Evolutionary conservation across 768 basidiomycete genomes (phyloP).

Genomic region (Dioszegia hungarica): DNA sequence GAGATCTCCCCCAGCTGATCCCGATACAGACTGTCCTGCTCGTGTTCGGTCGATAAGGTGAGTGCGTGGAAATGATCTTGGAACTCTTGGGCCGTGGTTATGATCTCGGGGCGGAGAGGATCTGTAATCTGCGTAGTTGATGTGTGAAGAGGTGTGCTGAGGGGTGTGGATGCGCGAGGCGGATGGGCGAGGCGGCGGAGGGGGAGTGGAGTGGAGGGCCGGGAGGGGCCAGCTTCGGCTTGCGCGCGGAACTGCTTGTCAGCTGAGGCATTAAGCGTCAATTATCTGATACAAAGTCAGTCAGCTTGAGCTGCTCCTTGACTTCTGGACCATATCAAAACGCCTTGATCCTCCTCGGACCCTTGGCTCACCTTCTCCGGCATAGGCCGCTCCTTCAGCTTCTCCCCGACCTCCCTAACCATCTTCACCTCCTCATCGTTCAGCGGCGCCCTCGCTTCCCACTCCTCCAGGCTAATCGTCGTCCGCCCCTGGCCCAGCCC

Average conservation of each 20-base stretch:
- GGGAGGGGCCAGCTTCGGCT: constrained; percentile 18
- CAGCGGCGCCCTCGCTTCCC: constrained; percentile 79
- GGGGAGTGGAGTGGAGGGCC: constrained; percentile 21
- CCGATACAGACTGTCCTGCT: constrained; percentile 88
- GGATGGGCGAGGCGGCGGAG: background rate
- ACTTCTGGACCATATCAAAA: too few species aligned
- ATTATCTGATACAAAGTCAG: too few species aligned
- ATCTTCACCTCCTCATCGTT: constrained; percentile 65
- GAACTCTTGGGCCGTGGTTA: constrained; percentile 90
- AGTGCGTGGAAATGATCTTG: constrained; percentile 93
- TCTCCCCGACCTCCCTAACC: constrained; percentile 60
- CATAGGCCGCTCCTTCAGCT: constrained; percentile 59
- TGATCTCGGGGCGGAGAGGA: constrained; percentile 40
- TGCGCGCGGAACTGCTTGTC: constrained; percentile 5
- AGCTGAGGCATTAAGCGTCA: too few species aligned
- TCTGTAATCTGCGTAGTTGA: constrained; percentile 12
- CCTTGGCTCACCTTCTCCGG: constrained; percentile 64
- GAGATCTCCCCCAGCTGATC: constrained; percentile 73
- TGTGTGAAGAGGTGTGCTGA: constrained; percentile 13
- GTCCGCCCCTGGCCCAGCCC: background rate
- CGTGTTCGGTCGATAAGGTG: constrained; percentile 82
- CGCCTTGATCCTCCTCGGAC: background rate
- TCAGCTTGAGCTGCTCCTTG: too few species aligned
- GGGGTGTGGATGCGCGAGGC: constrained; percentile 15
- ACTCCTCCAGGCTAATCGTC: constrained; percentile 65